A percentile compares a stretch with the other conserved stretches of the same genome.
These are phyloP conservation scores for Lactarius akahatsu DNA, from an alignment of 768 basidiomycete species.

Conservation along the genomic window DNA sequence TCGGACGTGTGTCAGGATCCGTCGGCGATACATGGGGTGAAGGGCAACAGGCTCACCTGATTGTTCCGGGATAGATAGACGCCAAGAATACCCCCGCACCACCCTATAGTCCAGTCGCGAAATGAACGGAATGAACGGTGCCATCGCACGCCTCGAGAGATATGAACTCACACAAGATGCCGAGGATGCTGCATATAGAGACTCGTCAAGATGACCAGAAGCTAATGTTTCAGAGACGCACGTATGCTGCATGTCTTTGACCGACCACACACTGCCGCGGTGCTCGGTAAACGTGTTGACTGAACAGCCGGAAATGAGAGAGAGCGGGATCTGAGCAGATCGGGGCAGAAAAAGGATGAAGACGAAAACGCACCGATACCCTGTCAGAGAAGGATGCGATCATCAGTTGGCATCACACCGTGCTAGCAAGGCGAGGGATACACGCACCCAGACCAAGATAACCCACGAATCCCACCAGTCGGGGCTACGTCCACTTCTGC, in stretches of 20 bases:
- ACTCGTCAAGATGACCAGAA: slow-evolving; percentile 10
- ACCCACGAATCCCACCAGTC: slow-evolving; percentile 85
- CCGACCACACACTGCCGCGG: slow-evolving; percentile 75
- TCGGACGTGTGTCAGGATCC: slow-evolving; percentile 1
- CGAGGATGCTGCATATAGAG: slow-evolving; percentile 54
- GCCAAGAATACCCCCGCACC: slow-evolving; percentile 88
- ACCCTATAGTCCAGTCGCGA: slow-evolving; percentile 54
- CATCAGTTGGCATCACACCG: background rate
- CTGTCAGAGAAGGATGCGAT: slow-evolving; percentile 15
- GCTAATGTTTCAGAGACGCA: slow-evolving; percentile 40
- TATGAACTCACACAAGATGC: slow-evolving; percentile 59
- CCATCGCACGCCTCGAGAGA: background rate
- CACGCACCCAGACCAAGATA: slow-evolving; percentile 52
- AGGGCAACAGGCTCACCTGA: slow-evolving; percentile 46
- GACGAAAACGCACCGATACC: slow-evolving; percentile 28
- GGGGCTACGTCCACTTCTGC: slow-evolving; percentile 67
- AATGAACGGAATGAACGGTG: slow-evolving; percentile 14
- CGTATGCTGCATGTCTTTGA: slow-evolving; percentile 96
- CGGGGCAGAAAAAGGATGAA: background rate
- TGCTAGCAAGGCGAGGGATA: background rate
- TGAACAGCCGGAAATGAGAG: slow-evolving; percentile 30
- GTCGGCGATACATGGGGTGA: slow-evolving; percentile 12
- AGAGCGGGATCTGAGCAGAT: background rate
- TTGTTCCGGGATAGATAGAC: slow-evolving; percentile 79
- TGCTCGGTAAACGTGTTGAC: slow-evolving; percentile 96